Evolutionary conservation across 2,329 filamentous ascomycete genomes (phyloP), one percentile per base, ranked within the genome.

Genomic region (Xylariaceae sp.): DNA sequence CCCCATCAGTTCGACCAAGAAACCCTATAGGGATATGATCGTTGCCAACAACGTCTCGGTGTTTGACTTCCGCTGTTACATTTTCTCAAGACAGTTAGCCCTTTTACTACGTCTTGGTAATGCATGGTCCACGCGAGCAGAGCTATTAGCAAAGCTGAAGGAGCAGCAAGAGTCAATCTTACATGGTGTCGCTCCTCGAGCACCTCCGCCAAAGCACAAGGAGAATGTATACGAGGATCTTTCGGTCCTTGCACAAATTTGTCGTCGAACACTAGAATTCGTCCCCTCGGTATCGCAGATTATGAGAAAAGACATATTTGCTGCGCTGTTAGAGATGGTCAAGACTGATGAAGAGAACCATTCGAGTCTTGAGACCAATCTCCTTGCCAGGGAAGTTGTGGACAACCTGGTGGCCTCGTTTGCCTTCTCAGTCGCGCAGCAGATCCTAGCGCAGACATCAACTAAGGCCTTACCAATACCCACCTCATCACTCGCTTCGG

Each of bases 1-100:
- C 36, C 73, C 79, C 19, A 76, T 85, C 49, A 78, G 74, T 48
- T 69, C 79, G 9, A 73, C 76, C 1, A 81, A 80, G 48, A 95
- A 95, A 62, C 78, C 87, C 2, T 98, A 97, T 60, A 81, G 91
- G 38, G 89, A 94, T 43, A 80, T 95, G 55, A 98, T 98, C 37
- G 72, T 98, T 30, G 85, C 87, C 12, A 98, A 94, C 67, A 87
- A 95, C 51, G 94, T 98, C 28, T 98, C 93, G 0, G 74, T 95
- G 3, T 96, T 97, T 59, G 93, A 98, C 63, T 97, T 98, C 61
- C 78, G 88, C 37, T 88, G 86, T 53, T 98, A 98, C 61, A 82
- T 98, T 11, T 98, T 97, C 62, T 83, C 89, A 3, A 79, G 93
- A 18, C 91, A 98, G 56, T 80, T 95, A 48, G 79, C 85, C 3